Base-by-base conservation (phyloP, 768 basidiomycete species). In the Clitopilus hobsonii region DNA sequence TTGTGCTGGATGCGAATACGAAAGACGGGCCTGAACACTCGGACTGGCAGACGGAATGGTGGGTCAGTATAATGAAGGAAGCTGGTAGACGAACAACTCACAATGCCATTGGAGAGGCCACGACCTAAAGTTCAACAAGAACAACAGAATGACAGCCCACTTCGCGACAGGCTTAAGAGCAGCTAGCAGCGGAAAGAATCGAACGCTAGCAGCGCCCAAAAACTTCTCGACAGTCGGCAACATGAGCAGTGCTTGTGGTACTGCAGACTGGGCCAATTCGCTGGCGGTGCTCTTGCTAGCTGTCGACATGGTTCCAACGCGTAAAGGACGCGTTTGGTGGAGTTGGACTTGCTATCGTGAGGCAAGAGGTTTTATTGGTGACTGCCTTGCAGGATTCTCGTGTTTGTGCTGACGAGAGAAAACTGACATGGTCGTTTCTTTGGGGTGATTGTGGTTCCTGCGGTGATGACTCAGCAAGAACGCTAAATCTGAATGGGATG, bases 41-140 rank as follows among this genome's bases (percentile, higher is more conserved):
- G 80, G 36, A 80, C 84, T 83, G 52, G 60, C 18, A 60, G 26
- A 56, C 22, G 49, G 22, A 11, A 55, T 25, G 13, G 50, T 32
- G 49, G 23, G 29, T 13, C 25, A 22, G 28, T 4, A 23, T 18
- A 51, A 51, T 5, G 8, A 49, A 3, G 22, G 13, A 49, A 10
- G n/a, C 16, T 10, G 8, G 48, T 5, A 23, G 36, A 24, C 52
- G 38, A 6, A 51, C 16, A 20, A 78, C 86, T 64, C 62, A 89
- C 88, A 60, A 61, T 89, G 88, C 87, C 88, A 90, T 25, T 73
- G 72, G 20, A 86, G 63, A 1, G 88, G 88, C 64, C 81, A 77
- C 13, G 85, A 86, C 18, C 82, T 79, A 16, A 71, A 56, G 56
- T 89, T 88, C 18, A 83, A 36, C n/a, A 88, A 62, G 49, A 89